Conservation (phyloP, 1,284 basidiomycete genomes). For the Megacollybia platyphylla region DNA sequence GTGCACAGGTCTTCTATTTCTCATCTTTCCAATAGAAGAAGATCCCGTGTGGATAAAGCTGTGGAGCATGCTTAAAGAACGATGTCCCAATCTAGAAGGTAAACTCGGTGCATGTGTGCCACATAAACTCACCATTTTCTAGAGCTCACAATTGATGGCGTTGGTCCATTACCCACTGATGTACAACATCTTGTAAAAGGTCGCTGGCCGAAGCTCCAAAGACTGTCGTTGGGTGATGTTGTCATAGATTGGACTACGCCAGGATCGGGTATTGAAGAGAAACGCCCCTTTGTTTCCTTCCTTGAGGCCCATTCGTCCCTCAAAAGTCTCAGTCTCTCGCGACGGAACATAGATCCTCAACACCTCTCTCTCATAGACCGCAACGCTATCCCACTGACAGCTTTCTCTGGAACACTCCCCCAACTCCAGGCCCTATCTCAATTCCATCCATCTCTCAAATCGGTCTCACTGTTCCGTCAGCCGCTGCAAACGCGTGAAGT, state of each 20-base stretch:
- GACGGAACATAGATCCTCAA: conserved; percentile 39
- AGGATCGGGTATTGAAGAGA: conserved; percentile 19
- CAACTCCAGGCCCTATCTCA: conserved; percentile 46
- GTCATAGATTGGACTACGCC: conserved; percentile 38
- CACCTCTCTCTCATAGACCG: conserved; percentile 35
- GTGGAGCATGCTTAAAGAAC: conserved; percentile 55
- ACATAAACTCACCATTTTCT: too few relatives aligned
- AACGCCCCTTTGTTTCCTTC: conserved; percentile 47
- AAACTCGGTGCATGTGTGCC: too few relatives aligned
- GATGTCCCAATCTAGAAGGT: conserved; percentile 38
- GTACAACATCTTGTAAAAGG: conserved; percentile 28
- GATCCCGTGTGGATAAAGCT: conserved; percentile 29
- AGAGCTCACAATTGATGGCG: conserved; percentile 44
- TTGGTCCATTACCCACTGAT: conserved; percentile 32
- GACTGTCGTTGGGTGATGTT: conserved; percentile 49
- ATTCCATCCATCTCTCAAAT: conserved; percentile 28
- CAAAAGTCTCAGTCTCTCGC: conserved; percentile 37
- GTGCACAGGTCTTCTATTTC: neutral
- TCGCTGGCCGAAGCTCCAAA: conserved; percentile 48
- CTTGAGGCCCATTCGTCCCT: conserved; percentile 51
- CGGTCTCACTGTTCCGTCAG: conserved; percentile 43
- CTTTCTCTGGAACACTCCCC: conserved; percentile 47
- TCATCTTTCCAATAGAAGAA: conserved; percentile 15
- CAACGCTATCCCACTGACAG: conserved; percentile 34
- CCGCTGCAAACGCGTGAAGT: conserved; percentile 53